Conservation (phyloP, 495 filamentous ascomycete species). For the Penicillium coffeae region DNA sequence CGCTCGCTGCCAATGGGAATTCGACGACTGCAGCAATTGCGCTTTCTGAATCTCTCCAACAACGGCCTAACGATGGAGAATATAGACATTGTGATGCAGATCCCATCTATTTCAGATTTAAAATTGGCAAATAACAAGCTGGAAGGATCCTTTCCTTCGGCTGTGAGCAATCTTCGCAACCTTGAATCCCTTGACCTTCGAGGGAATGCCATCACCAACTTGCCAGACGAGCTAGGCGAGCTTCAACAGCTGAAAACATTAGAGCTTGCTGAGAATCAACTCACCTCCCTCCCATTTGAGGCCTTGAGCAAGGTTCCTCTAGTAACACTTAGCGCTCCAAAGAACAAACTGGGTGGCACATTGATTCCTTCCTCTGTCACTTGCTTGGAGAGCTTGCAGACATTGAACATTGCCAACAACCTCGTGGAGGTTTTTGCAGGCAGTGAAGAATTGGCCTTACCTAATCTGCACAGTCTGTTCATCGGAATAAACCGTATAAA, state of each 20-base stretch:
- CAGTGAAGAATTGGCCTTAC: constrained; percentile 53
- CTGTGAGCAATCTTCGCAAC: constrained; percentile 55
- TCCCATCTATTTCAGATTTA: constrained; percentile 68
- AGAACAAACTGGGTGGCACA: constrained; percentile 71
- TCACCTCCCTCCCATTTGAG: constrained; percentile 66
- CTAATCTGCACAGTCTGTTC: constrained; percentile 68
- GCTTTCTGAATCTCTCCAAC: constrained; percentile 77
- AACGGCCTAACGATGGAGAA: constrained; percentile 71
- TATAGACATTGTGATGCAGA: constrained; percentile 68
- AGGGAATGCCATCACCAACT: constrained; percentile 68
- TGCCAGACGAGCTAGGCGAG: constrained; percentile 65
- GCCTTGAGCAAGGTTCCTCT: constrained; percentile 63
- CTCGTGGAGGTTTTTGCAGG: constrained; percentile 56
- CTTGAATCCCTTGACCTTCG: constrained; percentile 80
- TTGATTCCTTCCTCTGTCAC: constrained; percentile 61
- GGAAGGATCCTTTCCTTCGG: constrained; percentile 56
- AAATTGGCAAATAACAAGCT: constrained; percentile 78
- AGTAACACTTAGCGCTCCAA: constrained; percentile 68
- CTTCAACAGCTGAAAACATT: constrained; percentile 66
- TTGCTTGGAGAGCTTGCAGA: constrained; percentile 59
- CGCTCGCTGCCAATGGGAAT: constrained; percentile 69
- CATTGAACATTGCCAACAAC: constrained; percentile 74
- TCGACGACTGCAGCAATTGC: constrained; percentile 65
- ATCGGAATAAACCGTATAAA: constrained; percentile 74
- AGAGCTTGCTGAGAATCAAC: constrained; percentile 71